Base-by-base conservation (phyloP, 306 rosid genomes). In the Cicer yamashitae region DNA sequence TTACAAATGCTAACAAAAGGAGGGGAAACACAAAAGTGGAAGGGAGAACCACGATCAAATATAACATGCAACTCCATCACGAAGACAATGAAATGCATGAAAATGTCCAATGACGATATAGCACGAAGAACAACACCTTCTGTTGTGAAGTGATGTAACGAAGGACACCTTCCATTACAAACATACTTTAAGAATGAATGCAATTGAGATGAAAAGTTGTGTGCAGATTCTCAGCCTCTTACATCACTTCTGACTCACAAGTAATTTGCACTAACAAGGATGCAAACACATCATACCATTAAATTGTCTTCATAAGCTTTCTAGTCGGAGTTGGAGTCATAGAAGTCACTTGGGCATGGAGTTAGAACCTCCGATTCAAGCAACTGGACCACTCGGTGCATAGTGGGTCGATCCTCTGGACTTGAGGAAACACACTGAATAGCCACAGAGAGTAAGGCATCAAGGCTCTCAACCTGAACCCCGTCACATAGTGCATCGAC, bases 301-400 rank as follows among this genome's bases (percentile, higher is more conserved):
- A n/a, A 71, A 58, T 46, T 59, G 81, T 61, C 74, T 54, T 71
- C 45, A 40, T 50, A 45, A 68, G 71, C 37, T 60, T 64, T 78
- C 84, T 77, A 96, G 10, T 94, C 99, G 9, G 97, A 89, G 84
- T 62, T 87, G 64, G 98, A 87, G 79, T 90, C 99, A 20, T 88
- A 96, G 78, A 90, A 96, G 79, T 96, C 98, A 69, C 99, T 92
- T 58, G 96, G 98, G 91, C 98, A 96, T 7, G 97, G 99, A 63
- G 99, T 90, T 91, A 89, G 86, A 74, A 96, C 92, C 84, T 96
- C 99, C 25, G 99, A 86, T 85, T 96, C 99, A 69, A 96, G 92
- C 70, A 92, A 65, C 88, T 96, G 97, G 77, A 92, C 92, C 59
- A 96, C 97, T 77, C 99, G 86, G 72, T 96, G 99, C 99, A 96